A percentile compares a stretch with the other conserved stretches of the same genome.
Evolutionary conservation across 148 eudicot species (phyloP).

Genomic region (Mesembryanthemum crystallinum): DNA sequence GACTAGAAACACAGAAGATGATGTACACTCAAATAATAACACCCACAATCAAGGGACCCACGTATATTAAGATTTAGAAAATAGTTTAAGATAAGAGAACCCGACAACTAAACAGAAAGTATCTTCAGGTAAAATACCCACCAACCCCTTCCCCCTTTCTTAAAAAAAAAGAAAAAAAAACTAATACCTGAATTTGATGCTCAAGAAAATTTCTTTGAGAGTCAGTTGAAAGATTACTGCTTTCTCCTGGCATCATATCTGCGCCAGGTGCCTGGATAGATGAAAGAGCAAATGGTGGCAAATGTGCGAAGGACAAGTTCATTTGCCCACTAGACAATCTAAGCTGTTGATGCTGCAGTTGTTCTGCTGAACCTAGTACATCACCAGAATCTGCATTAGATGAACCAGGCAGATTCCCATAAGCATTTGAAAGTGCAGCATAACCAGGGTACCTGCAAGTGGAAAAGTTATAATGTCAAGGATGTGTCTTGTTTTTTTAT

Average conservation of each 20-base stretch:
- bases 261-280: constrained; percentile 37
- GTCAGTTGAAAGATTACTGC: constrained; percentile 34
- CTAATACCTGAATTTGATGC: constrained; percentile 71
- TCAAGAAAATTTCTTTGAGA: constrained; percentile 51
- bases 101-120: too few species aligned
- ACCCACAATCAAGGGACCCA: background rate
- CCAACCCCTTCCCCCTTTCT: too few species aligned
- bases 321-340: constrained; percentile 36
- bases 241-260: constrained; percentile 31
- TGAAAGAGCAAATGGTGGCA: constrained; percentile 38
- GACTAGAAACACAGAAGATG: background rate
- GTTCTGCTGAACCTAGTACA: constrained; percentile 33
- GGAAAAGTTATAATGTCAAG: constrained; percentile 18
- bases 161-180: background rate
- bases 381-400: constrained; percentile 19
- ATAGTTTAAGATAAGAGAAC: background rate
- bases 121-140: too few species aligned
- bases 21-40: background rate
- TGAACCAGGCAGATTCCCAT: constrained; percentile 5
- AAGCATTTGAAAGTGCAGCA: constrained; percentile 45
- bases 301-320: constrained; percentile 34
- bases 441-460: constrained; percentile 73
- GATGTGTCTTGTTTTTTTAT: background rate
- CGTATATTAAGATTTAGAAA: background rate
- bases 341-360: constrained; percentile 30